Conservation (phyloP, 148 eudicot genomes). For the Rhododendron ferrugineum region DNA sequence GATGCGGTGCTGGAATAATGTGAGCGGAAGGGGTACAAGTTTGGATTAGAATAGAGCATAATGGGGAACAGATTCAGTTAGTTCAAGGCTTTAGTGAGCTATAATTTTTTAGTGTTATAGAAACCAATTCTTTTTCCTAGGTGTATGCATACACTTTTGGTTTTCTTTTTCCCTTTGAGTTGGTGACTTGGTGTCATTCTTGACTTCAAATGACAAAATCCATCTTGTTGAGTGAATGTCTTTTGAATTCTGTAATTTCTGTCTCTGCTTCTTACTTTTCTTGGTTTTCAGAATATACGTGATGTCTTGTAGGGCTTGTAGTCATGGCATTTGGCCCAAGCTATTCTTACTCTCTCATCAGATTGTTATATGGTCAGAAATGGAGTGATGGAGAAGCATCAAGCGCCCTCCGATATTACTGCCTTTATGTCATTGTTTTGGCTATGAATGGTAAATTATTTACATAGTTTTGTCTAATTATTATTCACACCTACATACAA, state of each 20-base stretch:
- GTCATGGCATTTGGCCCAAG: constrained; percentile 96
- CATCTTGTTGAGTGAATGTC: not conserved
- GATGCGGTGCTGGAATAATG: not conserved
- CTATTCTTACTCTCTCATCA: constrained; percentile 84
- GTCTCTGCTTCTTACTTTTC: not conserved
- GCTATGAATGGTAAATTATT: constrained; percentile 79
- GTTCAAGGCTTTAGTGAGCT: not conserved
- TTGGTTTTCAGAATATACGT: not conserved
- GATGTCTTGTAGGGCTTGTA: constrained; percentile 48
- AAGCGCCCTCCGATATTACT: constrained; percentile 72
- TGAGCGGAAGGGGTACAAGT: not conserved
- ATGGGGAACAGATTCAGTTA: not conserved
- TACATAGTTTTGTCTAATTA: not conserved
- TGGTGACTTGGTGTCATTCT: no score
- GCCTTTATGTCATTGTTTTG: constrained; percentile 69
- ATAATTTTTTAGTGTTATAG: not conserved
- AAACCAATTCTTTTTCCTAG: not conserved
- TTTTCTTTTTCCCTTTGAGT: not conserved
- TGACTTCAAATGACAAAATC: constrained; percentile 1
- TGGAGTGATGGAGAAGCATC: constrained; percentile 99
- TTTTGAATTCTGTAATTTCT: constrained; percentile 6
- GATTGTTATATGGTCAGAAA: constrained; percentile 82
- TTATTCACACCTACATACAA: not conserved
- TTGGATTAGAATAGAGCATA: not conserved
- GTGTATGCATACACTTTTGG: not conserved